These are phyloP conservation scores for Chaetomium sp. DNA, from an alignment of 2,329 filamentous ascomycete genomes.

Conservation along the genomic window DNA sequence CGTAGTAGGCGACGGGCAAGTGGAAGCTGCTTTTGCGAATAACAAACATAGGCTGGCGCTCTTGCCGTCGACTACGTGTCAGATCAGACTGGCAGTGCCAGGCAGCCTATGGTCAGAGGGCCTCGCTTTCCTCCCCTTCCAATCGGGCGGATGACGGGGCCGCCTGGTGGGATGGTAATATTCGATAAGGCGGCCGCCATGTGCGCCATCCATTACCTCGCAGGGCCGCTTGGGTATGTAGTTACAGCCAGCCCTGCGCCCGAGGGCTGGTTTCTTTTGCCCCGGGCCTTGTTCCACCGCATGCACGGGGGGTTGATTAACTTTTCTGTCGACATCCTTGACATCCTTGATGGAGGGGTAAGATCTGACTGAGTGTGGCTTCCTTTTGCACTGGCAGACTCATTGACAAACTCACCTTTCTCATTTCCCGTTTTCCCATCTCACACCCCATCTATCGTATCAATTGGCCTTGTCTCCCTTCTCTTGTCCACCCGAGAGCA, in stretches of 20 bases:
- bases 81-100: slow-evolving; percentile 20
- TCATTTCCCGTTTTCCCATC: neutral
- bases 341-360: slow-evolving; percentile 3
- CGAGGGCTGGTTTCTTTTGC: slow-evolving; percentile 1
- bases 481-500: neutral
- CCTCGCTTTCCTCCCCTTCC: slow-evolving; percentile 12
- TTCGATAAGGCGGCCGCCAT: neutral
- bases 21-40: neutral
- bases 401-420: neutral
- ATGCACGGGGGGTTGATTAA: neutral
- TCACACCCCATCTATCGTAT: slow-evolving; percentile 4
- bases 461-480: slow-evolving; percentile 4
- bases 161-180: neutral
- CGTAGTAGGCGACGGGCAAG: neutral
- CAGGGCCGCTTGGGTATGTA: slow-evolving; percentile 11
- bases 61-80: slow-evolving; percentile 24
- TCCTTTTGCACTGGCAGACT: neutral
- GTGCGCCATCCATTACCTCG: slow-evolving; percentile 1
- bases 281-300: neutral
- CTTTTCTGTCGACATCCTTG: slow-evolving; percentile 15
- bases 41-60: slow-evolving; percentile 3
- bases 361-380: neutral
- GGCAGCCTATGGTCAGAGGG: slow-evolving; percentile 5
- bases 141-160: slow-evolving; percentile 18
- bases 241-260: slow-evolving; percentile 17